Evolutionary conservation across 345 rosid species (phyloP).

Genomic region (Bruguiera gymnorhiza): DNA sequence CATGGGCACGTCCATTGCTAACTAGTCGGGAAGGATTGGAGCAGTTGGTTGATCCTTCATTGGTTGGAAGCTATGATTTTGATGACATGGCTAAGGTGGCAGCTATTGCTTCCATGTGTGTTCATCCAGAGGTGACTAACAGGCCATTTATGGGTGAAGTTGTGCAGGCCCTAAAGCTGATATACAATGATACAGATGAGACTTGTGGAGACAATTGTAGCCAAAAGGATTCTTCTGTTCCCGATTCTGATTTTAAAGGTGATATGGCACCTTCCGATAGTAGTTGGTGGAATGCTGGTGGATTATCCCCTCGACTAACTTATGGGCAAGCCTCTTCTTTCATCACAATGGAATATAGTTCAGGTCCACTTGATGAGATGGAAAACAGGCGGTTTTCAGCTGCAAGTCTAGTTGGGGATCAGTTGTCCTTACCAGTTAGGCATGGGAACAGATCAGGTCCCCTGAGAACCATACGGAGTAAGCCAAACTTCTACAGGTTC

Average conservation of each 20-base stretch:
- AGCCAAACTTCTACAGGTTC: constrained; percentile 56
- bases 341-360: constrained; percentile 93
- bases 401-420: constrained; percentile 49
- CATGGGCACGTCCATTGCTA: constrained; percentile 95
- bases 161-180: constrained; percentile 94
- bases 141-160: constrained; percentile 99
- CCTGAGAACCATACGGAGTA: constrained; percentile 65
- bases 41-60: constrained; percentile 75
- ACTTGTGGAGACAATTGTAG: constrained; percentile 74
- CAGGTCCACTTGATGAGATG: constrained; percentile 70
- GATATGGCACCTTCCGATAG: constrained; percentile 75
- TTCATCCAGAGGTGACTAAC: constrained; percentile 86
- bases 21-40: constrained; percentile 79
- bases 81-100: constrained; percentile 99
- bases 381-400: constrained; percentile 70
- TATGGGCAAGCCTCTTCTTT: constrained; percentile 78
- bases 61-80: constrained; percentile 72
- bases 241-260: constrained; percentile 68
- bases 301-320: constrained; percentile 59
- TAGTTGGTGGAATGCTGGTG: constrained; percentile 88
- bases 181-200: constrained; percentile 81
- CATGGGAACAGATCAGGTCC: constrained; percentile 95
- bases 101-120: constrained; percentile 97
- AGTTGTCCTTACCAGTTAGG: constrained; percentile 50
- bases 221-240: constrained; percentile 78